Conservation (phyloP, 345 rosid genomes). For the Turritis glabra region DNA sequence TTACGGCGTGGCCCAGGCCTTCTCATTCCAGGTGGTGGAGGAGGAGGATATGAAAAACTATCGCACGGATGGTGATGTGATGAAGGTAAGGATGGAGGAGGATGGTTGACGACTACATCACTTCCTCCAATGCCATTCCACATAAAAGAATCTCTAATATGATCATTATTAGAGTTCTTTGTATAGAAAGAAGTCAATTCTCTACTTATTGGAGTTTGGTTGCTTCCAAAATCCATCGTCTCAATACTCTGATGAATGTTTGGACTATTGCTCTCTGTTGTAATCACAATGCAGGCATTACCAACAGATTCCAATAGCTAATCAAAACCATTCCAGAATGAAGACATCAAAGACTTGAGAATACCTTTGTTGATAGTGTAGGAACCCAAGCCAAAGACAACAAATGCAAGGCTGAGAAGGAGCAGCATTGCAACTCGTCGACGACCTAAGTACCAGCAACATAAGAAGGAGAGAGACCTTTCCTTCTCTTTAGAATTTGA, state of each 20-base stretch:
- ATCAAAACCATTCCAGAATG: not conserved
- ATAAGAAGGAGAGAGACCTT: constrained; percentile 50
- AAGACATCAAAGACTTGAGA: not conserved
- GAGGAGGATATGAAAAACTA: constrained; percentile 78
- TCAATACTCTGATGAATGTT: constrained; percentile 40
- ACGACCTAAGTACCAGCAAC: constrained; percentile 58
- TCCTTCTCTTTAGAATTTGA: constrained; percentile 72
- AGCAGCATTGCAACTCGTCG: constrained; percentile 72
- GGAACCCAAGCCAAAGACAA: constrained; percentile 75
- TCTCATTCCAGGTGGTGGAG: constrained; percentile 69
- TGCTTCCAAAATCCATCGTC: constrained; percentile 32
- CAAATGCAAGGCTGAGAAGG: constrained; percentile 56
- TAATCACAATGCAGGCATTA: constrained; percentile 21
- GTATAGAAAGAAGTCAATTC: constrained; percentile 30
- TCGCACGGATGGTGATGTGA: constrained; percentile 55
- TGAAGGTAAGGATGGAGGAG: constrained; percentile 33
- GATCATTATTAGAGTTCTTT: constrained; percentile 6
- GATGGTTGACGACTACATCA: constrained; percentile 38
- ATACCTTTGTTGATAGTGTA: constrained; percentile 67
- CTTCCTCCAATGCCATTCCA: constrained; percentile 37
- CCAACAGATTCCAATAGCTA: not conserved
- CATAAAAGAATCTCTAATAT: constrained; percentile 25
- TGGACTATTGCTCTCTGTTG: constrained; percentile 51
- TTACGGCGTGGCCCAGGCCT: constrained; percentile 76
- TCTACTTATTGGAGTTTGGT: constrained; percentile 25